Conservation (phyloP, 2,329 filamentous ascomycete species). For the Ceratocystis albifundus region DNA sequence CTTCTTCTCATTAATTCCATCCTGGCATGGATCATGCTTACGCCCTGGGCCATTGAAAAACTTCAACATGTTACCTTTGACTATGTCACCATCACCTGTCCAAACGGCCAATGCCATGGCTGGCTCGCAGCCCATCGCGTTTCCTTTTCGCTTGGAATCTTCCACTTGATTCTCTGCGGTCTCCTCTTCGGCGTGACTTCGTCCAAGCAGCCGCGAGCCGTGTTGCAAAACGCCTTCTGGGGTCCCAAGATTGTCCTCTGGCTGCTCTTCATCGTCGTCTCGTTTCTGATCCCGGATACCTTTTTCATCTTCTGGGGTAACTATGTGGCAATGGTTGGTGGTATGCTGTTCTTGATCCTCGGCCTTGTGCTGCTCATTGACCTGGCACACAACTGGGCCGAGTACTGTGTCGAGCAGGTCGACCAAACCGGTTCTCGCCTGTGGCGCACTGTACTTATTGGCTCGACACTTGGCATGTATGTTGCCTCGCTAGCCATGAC, state of each 20-base stretch:
- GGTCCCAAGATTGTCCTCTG: conserved; percentile 88
- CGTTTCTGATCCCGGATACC: conserved; percentile 86
- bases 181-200: conserved; percentile 77
- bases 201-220: conserved; percentile 76
- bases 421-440: conserved; percentile 73
- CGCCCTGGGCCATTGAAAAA: conserved; percentile 94
- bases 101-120: conserved; percentile 81
- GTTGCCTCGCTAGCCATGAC: conserved; percentile 84
- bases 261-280: conserved; percentile 75
- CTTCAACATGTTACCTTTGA: conserved; percentile 83
- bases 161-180: conserved; percentile 77
- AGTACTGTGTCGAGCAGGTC: conserved; percentile 89
- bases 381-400: conserved; percentile 91
- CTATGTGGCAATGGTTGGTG: conserved; percentile 77
- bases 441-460: conserved; percentile 81
- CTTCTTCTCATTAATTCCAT: conserved; percentile 95
- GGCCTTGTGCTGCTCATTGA: conserved; percentile 89
- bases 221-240: conserved; percentile 97
- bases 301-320: conserved; percentile 97
- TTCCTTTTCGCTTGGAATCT: conserved; percentile 91
- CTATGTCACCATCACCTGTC: conserved; percentile 90
- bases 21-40: conserved; percentile 97
- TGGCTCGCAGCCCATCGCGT: conserved; percentile 96
- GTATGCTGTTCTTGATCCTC: conserved; percentile 85
- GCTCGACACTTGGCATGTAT: conserved; percentile 91